Evolutionary conservation across 2,329 filamentous ascomycete species (phyloP).

Genomic region (Corynespora cassiicola): DNA sequence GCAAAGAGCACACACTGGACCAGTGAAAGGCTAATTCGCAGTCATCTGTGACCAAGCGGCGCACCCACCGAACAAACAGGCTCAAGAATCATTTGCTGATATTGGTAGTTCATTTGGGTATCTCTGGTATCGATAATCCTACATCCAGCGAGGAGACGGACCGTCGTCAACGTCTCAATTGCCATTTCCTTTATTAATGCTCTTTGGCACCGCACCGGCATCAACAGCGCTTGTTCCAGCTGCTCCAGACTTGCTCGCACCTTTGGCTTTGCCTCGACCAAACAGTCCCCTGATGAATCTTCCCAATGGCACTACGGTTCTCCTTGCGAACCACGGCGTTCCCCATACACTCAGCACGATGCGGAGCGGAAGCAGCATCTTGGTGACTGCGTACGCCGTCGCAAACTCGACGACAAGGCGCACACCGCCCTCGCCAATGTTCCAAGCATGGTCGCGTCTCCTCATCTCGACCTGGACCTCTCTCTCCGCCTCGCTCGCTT

Average conservation of each 20-base stretch:
- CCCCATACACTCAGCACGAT: constrained; percentile 82
- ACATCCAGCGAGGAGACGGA: too few species aligned
- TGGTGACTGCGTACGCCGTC: constrained; percentile 89
- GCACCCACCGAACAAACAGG: too few species aligned
- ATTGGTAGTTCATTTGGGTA: too few species aligned
- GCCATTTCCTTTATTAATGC: constrained; percentile 14
- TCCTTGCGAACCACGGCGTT: constrained; percentile 85
- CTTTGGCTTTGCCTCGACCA: constrained; percentile 30
- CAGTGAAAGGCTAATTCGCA: too few species aligned
- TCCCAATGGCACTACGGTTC: constrained; percentile 34
- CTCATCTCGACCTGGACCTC: constrained; percentile 37
- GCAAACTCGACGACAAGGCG: constrained; percentile 73
- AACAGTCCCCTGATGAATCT: constrained; percentile 48
- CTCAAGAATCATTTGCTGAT: too few species aligned
- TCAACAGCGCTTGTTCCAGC: constrained; percentile 43
- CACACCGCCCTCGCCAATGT: constrained; percentile 53
- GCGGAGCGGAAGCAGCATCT: constrained; percentile 79
- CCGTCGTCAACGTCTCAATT: too few species aligned
- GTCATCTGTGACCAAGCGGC: too few species aligned
- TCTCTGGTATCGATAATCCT: too few species aligned
- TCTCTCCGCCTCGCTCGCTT: constrained; percentile 53
- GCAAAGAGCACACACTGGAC: too few species aligned
- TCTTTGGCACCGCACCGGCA: constrained; percentile 37
- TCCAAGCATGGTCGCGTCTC: constrained; percentile 45
- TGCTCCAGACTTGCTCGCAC: constrained; percentile 25